These are phyloP conservation scores for Dujonia santamariae DNA, from an alignment of 1,139 yeast species.

Conservation along the genomic window DNA sequence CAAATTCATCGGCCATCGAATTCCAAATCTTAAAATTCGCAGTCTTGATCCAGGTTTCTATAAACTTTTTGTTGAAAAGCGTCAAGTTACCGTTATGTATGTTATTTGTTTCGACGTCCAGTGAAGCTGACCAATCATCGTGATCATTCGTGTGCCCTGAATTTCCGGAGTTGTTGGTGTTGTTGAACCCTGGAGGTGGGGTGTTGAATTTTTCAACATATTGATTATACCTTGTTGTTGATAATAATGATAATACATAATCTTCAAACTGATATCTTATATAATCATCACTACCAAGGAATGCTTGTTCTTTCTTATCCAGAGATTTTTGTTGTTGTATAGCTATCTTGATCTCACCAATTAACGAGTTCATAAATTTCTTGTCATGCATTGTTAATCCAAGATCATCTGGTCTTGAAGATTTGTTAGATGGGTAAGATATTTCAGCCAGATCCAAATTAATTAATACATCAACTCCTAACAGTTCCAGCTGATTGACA, in stretches of 20 bases:
- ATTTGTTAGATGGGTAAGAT: constrained; percentile 41
- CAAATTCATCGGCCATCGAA: constrained; percentile 74
- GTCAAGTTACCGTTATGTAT: constrained; percentile 27
- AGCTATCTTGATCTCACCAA: constrained; percentile 18
- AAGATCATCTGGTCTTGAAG: constrained; percentile 40
- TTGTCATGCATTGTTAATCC: constrained; percentile 64
- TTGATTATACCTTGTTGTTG: constrained; percentile 68
- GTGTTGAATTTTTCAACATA: constrained; percentile 46
- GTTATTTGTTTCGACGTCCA: constrained; percentile 11
- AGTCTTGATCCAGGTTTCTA: constrained; percentile 63
- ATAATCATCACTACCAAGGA: constrained; percentile 81
- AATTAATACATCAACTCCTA: constrained; percentile 45
- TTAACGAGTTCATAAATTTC: constrained; percentile 58
- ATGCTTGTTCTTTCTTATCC: constrained; percentile 22
- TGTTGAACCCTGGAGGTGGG: constrained; percentile 45
- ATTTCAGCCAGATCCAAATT: constrained; percentile 37
- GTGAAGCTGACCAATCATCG: constrained; percentile 4
- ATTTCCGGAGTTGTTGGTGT: constrained; percentile 1
- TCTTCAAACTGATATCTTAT: constrained; percentile 88
- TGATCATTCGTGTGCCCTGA: constrained; percentile 2
- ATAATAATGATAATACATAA: constrained; percentile 70
- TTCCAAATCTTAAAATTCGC: constrained; percentile 72
- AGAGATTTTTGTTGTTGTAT: constrained; percentile 9
- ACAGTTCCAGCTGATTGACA: constrained; percentile 59
- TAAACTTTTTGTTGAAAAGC: constrained; percentile 53